Evolutionary conservation across 1,284 basidiomycete genomes (phyloP).

Genomic region (Coniophora puteana): DNA sequence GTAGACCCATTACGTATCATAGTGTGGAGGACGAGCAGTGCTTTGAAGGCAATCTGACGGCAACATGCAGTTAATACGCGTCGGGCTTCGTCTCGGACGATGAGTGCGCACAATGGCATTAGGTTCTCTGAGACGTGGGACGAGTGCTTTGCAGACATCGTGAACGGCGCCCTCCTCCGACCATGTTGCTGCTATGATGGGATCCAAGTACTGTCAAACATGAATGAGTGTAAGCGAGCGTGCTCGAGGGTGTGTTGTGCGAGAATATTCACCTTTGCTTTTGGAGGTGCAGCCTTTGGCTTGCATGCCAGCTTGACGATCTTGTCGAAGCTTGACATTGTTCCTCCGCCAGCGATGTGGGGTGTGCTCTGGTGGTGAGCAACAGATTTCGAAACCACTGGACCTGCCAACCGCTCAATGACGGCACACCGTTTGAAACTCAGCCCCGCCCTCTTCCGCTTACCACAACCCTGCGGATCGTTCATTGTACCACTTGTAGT

Average conservation of each 20-base stretch:
- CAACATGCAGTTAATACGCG: not conserved
- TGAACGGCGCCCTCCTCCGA: constrained; percentile 88
- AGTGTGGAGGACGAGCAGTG: constrained; percentile 90
- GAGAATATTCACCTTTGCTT: constrained; percentile 68
- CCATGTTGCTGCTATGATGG: constrained; percentile 94
- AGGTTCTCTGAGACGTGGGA: constrained; percentile 82
- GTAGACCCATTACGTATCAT: constrained; percentile 94
- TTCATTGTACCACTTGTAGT: not conserved
- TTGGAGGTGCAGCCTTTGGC: constrained; percentile 91
- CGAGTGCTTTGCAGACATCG: constrained; percentile 88
- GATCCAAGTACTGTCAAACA: constrained; percentile 68
- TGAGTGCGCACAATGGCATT: constrained; percentile 74
- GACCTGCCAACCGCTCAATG: constrained; percentile 1
- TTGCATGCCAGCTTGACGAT: constrained; percentile 91
- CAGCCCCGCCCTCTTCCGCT: constrained; percentile 12
- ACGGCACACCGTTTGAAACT: constrained; percentile 21
- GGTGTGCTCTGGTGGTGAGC: too few relatives aligned
- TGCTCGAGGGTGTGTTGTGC: not conserved
- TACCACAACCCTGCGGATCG: not conserved
- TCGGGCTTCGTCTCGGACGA: constrained; percentile 5
- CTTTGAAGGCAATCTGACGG: constrained; percentile 89
- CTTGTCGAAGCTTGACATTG: constrained; percentile 80
- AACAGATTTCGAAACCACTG: constrained; percentile 3
- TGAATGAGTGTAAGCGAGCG: not conserved
- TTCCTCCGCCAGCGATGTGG: constrained; percentile 5